Percentiles rank a stretch among this genome's conserved stretches.
Evolutionary conservation across 169 alveolate genomes (phyloP).

Genomic region (Eimeria tenella): DNA sequence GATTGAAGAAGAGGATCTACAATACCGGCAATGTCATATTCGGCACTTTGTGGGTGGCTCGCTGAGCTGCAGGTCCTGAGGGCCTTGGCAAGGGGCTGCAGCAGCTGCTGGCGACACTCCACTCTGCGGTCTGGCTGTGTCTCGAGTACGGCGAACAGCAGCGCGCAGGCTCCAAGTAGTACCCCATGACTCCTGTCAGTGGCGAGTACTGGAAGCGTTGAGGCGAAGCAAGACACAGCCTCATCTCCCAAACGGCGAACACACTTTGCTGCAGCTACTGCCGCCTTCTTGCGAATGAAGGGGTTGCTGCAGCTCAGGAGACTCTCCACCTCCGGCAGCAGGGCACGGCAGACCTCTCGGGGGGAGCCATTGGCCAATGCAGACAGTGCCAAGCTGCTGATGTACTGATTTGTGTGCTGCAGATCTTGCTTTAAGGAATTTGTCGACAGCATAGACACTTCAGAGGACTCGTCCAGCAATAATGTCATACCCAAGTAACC

Average conservation of each 20-base stretch:
- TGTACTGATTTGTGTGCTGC: conserved; percentile 93
- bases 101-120: conserved; percentile 63
- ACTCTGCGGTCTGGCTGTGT: background rate
- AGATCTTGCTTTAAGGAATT: conserved; percentile 98
- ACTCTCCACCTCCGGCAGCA: conserved; percentile 90
- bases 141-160: conserved; percentile 37
- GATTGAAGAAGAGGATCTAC: conserved; percentile 97
- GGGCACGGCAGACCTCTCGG: conserved; percentile 95
- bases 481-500: conserved; percentile 98
- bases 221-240: conserved; percentile 91
- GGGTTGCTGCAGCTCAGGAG: conserved; percentile 95
- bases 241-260: conserved; percentile 77
- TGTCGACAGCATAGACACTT: conserved; percentile 98
- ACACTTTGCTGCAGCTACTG: conserved; percentile 90
- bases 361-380: conserved; percentile 99
- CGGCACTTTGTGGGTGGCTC: conserved; percentile 85
- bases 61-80: conserved; percentile 54
- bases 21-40: conserved; percentile 95
- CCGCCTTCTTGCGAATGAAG: conserved; percentile 97
- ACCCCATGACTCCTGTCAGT: conserved; percentile 98
- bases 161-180: conserved; percentile 71
- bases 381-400: conserved; percentile 98
- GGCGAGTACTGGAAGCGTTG: conserved; percentile 90
- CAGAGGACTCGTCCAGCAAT: conserved; percentile 98
- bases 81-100: conserved; percentile 10